Conservation (phyloP, 345 rosid genomes). For the Syzygium aromaticum region DNA sequence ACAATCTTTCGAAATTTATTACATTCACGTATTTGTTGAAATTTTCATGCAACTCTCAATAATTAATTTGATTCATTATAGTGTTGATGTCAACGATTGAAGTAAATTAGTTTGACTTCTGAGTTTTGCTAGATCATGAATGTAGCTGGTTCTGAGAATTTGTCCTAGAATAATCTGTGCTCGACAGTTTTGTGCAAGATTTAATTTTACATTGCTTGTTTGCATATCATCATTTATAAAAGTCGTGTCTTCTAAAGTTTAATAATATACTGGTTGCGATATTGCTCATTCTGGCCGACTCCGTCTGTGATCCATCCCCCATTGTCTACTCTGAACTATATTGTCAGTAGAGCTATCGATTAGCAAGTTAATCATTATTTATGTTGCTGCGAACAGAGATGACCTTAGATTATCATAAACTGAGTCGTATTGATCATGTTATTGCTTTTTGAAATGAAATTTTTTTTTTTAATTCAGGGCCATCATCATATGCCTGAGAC, state of each 20-base stretch:
- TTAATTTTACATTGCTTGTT: not conserved
- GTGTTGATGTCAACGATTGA: not conserved
- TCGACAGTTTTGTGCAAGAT: not conserved
- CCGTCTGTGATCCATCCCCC: not conserved
- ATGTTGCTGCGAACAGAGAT: not conserved
- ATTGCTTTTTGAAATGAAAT: not conserved
- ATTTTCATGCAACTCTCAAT: not conserved
- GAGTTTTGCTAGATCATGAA: not conserved
- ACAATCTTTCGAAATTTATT: not conserved
- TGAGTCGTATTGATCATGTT: not conserved
- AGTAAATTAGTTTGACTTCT: not conserved
- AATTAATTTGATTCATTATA: not conserved
- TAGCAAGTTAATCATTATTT: not conserved
- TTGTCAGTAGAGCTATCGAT: not conserved
- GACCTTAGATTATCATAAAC: not conserved
- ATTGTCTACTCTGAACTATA: not conserved
- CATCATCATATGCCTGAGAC: conserved; percentile 98
- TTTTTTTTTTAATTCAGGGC: conserved; percentile 39
- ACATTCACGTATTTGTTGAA: not conserved
- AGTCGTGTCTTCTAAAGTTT: not conserved
- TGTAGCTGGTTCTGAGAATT: not conserved
- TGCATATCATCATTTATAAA: not conserved
- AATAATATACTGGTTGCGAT: not conserved
- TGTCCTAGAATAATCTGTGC: not conserved
- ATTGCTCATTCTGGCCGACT: not conserved